Base-by-base conservation (phyloP, 2,329 filamentous ascomycete species). In the Dactylellina cionopaga region DNA sequence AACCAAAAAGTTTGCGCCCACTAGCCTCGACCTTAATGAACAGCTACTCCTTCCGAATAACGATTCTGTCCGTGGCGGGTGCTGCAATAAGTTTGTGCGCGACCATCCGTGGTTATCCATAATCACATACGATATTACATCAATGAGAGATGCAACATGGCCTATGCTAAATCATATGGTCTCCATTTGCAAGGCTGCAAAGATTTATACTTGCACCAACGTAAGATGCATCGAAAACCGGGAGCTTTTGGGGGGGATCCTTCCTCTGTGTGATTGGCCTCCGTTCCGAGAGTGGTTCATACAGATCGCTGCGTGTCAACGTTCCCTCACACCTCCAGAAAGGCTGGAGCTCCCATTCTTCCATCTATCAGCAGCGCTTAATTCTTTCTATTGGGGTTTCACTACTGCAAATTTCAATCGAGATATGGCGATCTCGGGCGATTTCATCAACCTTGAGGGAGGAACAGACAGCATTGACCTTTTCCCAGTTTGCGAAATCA, bases 281-380 rank as follows among this genome's bases (percentile, higher is more conserved):
- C 24, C 62, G 5, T 66, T 66, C 15, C 51, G 51, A 35, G 43
- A 56, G 22, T 66, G 62, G 62, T 29, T 66, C 9, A 51, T 66
- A 3, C 41, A 58, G 17, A 19, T 66, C 9, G 27, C 31, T 1
- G 27, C 62, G 4, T 66, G 62, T 35, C 51, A 66, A 27, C 22
- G n/a, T n/a, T n/a, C n/a, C n/a, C 51, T 17, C 17, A 13, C 1
- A 13, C 15, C 5, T 15, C 47, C 0, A n/a, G 6, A 5, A 9
- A 31, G 5, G 51, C 49, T 15, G n/a, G 51, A 29, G 1, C 4
- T 22, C 29, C 5, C 19, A 43, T 1, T 7, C 41, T 1, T 66
- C 41, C n/a, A 2, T 24, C 10, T 51, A 66, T 33, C 43, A 58
- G 17, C 41, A 51, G 6, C 15, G 3, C n/a, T 51, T 51, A 4